Percentiles rank a stretch among this genome's conserved stretches.
Evolutionary conservation across 2,329 filamentous ascomycete genomes (phyloP).

Genomic region (Scleromitrula shiraiana): DNA sequence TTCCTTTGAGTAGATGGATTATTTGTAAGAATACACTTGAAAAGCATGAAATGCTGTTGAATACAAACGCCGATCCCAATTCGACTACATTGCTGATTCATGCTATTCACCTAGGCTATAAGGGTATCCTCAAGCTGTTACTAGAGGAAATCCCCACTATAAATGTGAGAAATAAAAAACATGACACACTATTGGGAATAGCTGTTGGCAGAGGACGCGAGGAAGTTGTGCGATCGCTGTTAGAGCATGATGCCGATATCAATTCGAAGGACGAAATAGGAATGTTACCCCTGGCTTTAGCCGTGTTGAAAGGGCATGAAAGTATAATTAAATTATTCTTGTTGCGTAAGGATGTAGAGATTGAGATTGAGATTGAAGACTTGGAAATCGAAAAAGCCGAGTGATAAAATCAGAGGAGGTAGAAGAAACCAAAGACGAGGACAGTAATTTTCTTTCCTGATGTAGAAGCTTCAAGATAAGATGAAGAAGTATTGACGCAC

Average conservation of each 20-base stretch:
- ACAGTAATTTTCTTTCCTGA: no score
- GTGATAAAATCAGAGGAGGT: no score
- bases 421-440: no score
- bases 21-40: constrained; percentile 28
- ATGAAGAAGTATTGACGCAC: no score
- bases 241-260: neutral
- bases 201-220: neutral
- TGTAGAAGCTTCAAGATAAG: no score
- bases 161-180: neutral
- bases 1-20: constrained; percentile 28
- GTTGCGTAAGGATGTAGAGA: no score
- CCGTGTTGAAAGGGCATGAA: no score
- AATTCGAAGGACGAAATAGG: neutral
- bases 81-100: neutral
- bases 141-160: constrained; percentile 5
- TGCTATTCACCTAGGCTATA: constrained; percentile 5
- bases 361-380: no score
- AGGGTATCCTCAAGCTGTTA: constrained; percentile 15
- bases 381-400: no score
- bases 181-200: neutral
- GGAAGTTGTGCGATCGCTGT: constrained; percentile 10
- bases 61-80: neutral
- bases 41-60: constrained; percentile 5
- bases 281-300: no score
- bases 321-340: no score